Base-by-base conservation (phyloP, 1,284 basidiomycete genomes). In the Marasmius tenuissimus region DNA sequence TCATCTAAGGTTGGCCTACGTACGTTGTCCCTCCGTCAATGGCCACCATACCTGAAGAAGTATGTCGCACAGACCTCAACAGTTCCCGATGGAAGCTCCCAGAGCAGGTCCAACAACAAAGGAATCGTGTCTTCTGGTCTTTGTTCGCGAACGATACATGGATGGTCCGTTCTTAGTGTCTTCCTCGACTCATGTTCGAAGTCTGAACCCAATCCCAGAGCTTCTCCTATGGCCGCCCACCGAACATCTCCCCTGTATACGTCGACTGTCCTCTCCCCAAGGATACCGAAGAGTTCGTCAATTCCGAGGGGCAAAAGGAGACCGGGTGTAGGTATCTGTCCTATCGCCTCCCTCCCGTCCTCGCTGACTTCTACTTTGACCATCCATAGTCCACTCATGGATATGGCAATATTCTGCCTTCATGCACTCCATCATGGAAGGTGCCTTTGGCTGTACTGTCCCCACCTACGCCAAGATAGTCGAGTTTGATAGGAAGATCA, bases 71-170 rank as follows among this genome's bases (percentile, higher is more conserved):
- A 91, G 89, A 91, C 70, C 77, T 90, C 34, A 84, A 85, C 65
- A 79, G 83, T 58, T 75, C 78, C 10, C 75, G 84, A 49, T 91
- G 88, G 84, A 79, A 82, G 12, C 76, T 88, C 10, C 76, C 77
- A 39, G 74, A 79, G 39, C 71, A 75, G 34, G 74, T 79, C 52
- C 72, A 78, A 14, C 75, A 84, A 57, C 74, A 77, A 58, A 81
- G 88, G 6, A 80, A 78, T 61, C 78, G 77, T 27, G 75, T 87
- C 4, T 90, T 89, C 68, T 91, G 88, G 87, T 84, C 87, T 61
- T 69, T 89, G 14, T 87, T 87, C 66, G 61, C 75, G 20, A 70
- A 80, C 20, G 87, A 89, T 66, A 84, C 85, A 0, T 84, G 82
- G 79, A 71, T 82, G 34, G 87, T 89, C 66, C 65, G 84, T 72